Percentiles rank a stretch among this genome's conserved stretches.
Evolutionary conservation across 2,329 filamentous ascomycete species (phyloP).

Genomic region (Fusarium anthophilum): DNA sequence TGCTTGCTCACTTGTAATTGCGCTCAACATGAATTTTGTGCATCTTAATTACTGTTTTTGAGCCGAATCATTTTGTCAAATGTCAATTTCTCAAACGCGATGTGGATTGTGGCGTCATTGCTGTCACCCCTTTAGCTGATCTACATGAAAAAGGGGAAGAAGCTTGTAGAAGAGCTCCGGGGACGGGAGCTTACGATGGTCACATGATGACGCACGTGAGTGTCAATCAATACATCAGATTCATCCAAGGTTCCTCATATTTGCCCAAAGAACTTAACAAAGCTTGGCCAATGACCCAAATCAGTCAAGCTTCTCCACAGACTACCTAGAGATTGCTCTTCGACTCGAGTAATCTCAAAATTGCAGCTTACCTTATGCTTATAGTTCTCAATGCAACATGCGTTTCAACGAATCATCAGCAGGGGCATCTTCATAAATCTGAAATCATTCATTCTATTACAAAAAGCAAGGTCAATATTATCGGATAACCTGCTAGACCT

Average conservation of each 20-base stretch:
- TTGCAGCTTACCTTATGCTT: not conserved
- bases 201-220: slow-evolving; percentile 19
- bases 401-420: not conserved
- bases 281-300: not conserved
- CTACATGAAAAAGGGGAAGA: slow-evolving; percentile 16
- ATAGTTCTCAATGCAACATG: not conserved
- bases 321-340: not conserved
- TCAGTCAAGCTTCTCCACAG: not conserved
- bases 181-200: not conserved
- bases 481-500: not conserved
- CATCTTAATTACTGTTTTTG: slow-evolving; percentile 9
- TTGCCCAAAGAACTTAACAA: not conserved
- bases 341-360: not conserved
- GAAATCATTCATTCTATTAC: not conserved
- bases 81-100: not conserved
- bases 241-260: not conserved
- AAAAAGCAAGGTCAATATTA: not conserved
- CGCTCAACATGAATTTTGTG: slow-evolving; percentile 3
- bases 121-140: slow-evolving; percentile 10
- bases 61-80: not conserved
- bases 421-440: not conserved
- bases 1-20: slow-evolving; percentile 15
- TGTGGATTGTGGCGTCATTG: slow-evolving; percentile 26
- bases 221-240: not conserved
- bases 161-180: not conserved